phyloP scores from a whole-genome alignment of 2,329 filamentous ascomycete genomes.

The Epichloe glyceriae region DNA sequence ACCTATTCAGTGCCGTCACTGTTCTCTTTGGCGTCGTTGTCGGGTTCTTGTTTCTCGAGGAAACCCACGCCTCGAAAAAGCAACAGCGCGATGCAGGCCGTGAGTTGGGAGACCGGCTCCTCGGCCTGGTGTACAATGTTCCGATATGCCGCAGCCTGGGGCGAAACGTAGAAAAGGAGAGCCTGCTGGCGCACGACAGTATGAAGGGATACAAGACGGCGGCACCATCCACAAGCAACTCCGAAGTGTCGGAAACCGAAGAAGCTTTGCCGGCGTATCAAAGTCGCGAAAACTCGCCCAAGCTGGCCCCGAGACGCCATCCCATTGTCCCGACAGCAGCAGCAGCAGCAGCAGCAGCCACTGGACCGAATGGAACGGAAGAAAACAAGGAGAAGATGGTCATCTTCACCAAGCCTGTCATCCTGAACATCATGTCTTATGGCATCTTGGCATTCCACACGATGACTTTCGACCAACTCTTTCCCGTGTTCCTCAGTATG shows the following conservation, averaged over 20 bases:
- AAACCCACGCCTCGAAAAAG: conserved; percentile 81
- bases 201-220: conserved; percentile 50
- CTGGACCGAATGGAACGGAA: background rate
- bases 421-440: conserved; percentile 79
- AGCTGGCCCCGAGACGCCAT: conserved; percentile 23
- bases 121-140: conserved; percentile 27
- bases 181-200: conserved; percentile 49
- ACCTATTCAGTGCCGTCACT: conserved; percentile 75
- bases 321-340: conserved; percentile 5
- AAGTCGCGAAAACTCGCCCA: conserved; percentile 43
- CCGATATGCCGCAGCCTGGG: conserved; percentile 21
- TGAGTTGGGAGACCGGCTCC: conserved; percentile 62
- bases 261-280: conserved; percentile 58
- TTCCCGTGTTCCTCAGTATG: conserved; percentile 83
- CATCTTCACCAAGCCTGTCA: conserved; percentile 66
- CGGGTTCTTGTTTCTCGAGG: conserved; percentile 79
- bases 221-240: no score
- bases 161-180: conserved; percentile 41
- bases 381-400: conserved; percentile 30
- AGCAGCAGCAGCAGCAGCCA: background rate
- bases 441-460: conserved; percentile 93
- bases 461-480: conserved; percentile 88
- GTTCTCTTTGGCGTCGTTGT: conserved; percentile 64
- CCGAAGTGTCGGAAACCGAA: conserved; percentile 21
- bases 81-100: conserved; percentile 60